Percentiles rank a stretch among this genome's conserved stretches.
These are phyloP conservation scores for Phenoliferia sp. DNA, from an alignment of 1,284 basidiomycete genomes.

Conservation along the genomic window DNA sequence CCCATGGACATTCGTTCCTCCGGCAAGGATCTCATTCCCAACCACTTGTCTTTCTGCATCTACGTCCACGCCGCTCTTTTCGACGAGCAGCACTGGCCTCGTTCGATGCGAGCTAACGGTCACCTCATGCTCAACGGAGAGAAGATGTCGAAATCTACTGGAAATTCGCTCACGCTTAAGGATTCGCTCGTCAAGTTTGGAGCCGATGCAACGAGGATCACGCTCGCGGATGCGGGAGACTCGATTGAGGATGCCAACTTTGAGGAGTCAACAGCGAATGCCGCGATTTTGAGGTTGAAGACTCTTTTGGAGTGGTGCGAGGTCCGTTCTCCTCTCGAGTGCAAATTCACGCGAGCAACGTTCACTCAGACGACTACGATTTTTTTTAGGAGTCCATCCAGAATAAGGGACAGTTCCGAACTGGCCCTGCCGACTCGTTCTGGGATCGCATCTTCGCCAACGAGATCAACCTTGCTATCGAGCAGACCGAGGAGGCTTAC, in stretches of 20 bases:
- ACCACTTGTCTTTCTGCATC: conserved; percentile 90
- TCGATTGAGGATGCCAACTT: conserved; percentile 98
- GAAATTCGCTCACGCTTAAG: conserved; percentile 74
- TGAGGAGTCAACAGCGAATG: conserved; percentile 97
- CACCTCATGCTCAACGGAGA: conserved; percentile 97
- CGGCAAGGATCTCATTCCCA: conserved; percentile 96
- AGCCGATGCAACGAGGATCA: conserved; percentile 85
- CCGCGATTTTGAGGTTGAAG: conserved; percentile 89
- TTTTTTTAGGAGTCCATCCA: conserved; percentile 15
- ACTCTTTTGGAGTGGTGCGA: conserved; percentile 90
- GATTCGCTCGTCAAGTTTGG: conserved; percentile 82
- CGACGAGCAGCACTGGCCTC: conserved; percentile 88
- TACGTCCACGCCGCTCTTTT: conserved; percentile 95
- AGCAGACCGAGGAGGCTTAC: conserved; percentile 71
- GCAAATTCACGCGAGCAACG: background rate
- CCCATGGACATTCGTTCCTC: conserved; percentile 97
- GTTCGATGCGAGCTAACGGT: conserved; percentile 89
- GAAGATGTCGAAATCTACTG: conserved; percentile 98
- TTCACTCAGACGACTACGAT: background rate
- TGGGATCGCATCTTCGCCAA: conserved; percentile 82
- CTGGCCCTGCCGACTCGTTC: conserved; percentile 55
- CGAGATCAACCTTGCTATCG: conserved; percentile 82
- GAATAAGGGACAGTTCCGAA: conserved; percentile 52
- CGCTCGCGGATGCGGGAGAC: conserved; percentile 94
- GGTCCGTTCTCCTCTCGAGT: conserved; percentile 49